A percentile compares a stretch with the other conserved stretches of the same genome.
Conservation (phyloP, 148 eudicot species). For the Linanthus parryae region DNA sequence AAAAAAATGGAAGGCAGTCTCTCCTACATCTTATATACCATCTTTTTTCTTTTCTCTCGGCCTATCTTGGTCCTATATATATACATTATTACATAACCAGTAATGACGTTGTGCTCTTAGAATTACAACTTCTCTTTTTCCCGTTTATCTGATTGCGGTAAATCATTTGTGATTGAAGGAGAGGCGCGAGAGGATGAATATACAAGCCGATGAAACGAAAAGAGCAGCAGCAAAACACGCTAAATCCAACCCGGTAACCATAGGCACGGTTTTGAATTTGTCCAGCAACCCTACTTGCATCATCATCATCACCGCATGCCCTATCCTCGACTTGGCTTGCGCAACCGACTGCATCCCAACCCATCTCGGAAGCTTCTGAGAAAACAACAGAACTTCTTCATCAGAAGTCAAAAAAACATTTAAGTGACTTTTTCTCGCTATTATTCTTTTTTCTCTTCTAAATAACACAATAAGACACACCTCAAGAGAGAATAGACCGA, state of each 20-base stretch:
- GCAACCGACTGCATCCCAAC: conserved; percentile 34
- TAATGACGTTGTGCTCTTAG: no score
- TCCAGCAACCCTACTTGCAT: conserved; percentile 70
- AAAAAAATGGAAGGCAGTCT: no score
- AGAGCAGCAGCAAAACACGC: conserved; percentile 67
- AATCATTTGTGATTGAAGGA: no score
- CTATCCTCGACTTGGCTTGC: conserved; percentile 62
- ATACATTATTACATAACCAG: no score
- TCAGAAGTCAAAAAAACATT: no score
- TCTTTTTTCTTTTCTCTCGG: no score
- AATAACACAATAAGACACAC: conserved; percentile 13
- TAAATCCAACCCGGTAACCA: conserved; percentile 49
- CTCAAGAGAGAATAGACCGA: conserved; percentile 39
- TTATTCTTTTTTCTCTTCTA: no score
- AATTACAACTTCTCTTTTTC: no score
- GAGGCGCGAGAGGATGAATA: conserved; percentile 56
- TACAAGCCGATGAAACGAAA: conserved; percentile 46
- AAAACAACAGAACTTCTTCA: not conserved
- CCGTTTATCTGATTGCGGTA: no score
- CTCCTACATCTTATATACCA: no score
- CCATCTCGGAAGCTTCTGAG: conserved; percentile 49
- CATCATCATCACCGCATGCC: conserved; percentile 57
- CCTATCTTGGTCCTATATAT: no score
- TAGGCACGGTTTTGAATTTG: conserved; percentile 54
- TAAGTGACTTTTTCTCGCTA: not conserved